phyloP scores from a whole-genome alignment of 2,329 filamentous ascomycete species.

The Cordyceps javanica region DNA sequence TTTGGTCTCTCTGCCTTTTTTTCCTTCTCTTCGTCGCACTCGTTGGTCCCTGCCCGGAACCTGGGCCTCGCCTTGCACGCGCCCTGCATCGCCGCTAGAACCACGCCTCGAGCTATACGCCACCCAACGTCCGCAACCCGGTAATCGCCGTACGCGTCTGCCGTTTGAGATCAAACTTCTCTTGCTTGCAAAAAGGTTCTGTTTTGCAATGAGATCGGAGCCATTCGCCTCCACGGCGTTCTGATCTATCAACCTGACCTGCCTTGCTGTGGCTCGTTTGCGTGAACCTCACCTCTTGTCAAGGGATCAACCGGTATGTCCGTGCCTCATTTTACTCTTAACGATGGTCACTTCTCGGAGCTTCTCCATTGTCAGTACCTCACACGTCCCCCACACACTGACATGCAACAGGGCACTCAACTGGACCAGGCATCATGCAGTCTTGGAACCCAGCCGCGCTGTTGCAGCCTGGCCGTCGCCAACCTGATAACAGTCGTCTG shows the following conservation, averaged over 20 bases:
- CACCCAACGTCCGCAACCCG: background rate
- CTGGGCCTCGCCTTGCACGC: background rate
- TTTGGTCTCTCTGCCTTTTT: background rate
- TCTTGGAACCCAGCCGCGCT: constrained; percentile 37
- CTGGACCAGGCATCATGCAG: constrained; percentile 21
- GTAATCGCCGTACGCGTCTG: background rate
- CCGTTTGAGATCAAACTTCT: background rate
- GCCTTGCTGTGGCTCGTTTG: background rate
- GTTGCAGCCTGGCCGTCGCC: constrained; percentile 32
- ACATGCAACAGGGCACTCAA: constrained; percentile 22
- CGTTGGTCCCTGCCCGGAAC: background rate
- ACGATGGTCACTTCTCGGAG: background rate
- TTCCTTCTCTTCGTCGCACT: background rate
- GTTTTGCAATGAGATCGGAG: background rate
- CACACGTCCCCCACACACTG: too few species aligned
- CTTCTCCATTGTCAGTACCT: background rate
- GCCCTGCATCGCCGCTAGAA: background rate
- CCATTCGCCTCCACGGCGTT: constrained; percentile 4
- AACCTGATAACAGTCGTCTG: constrained; percentile 23
- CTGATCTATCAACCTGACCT: background rate
- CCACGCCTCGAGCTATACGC: background rate
- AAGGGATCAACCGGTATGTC: constrained; percentile 13
- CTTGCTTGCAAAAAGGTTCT: background rate
- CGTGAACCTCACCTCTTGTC: background rate
- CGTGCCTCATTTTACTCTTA: background rate